Conservation (phyloP, 1,284 basidiomycete genomes). For the Ganoderma boninense region DNA sequence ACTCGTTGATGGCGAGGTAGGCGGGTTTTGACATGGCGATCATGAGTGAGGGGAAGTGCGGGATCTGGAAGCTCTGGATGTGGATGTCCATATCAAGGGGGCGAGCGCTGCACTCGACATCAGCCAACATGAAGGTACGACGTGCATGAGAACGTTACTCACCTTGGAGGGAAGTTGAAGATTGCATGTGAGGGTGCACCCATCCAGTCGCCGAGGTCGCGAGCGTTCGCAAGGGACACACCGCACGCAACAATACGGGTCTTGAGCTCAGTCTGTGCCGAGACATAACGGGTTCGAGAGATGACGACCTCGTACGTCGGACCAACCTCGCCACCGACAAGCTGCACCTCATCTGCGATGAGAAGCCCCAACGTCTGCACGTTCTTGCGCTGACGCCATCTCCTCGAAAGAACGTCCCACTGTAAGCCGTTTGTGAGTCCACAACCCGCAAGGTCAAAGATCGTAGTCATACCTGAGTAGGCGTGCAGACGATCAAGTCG, state of each 20-base stretch:
- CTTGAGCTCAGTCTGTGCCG: conserved; percentile 92
- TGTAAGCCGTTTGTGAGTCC: conserved; percentile 45
- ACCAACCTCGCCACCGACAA: conserved; percentile 92
- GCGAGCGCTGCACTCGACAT: conserved; percentile 68
- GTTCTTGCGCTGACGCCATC: conserved; percentile 98
- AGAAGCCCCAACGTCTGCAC: conserved; percentile 93
- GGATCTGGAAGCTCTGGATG: conserved; percentile 93
- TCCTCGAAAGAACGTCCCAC: conserved; percentile 97
- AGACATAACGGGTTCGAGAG: conserved; percentile 94
- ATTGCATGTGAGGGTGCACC: conserved; percentile 92
- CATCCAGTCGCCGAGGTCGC: conserved; percentile 98
- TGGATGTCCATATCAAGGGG: conserved; percentile 98
- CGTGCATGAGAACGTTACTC: conserved; percentile 30
- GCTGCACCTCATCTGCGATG: conserved; percentile 95
- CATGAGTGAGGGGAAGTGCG: conserved; percentile 99
- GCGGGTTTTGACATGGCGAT: conserved; percentile 99
- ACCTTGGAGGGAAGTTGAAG: conserved; percentile 98
- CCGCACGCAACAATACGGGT: conserved; percentile 95
- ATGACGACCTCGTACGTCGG: conserved; percentile 97
- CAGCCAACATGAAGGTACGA: conserved; percentile 5
- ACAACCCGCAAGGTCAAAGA: neutral
- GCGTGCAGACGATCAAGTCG: conserved; percentile 93
- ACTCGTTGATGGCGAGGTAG: conserved; percentile 92
- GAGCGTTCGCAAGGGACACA: conserved; percentile 95
- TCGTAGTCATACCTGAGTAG: conserved; percentile 65